Percentiles rank a stretch among this genome's conserved stretches.
Conservation (phyloP, 2,329 filamentous ascomycete species). For the Aureobasidium zeae region DNA sequence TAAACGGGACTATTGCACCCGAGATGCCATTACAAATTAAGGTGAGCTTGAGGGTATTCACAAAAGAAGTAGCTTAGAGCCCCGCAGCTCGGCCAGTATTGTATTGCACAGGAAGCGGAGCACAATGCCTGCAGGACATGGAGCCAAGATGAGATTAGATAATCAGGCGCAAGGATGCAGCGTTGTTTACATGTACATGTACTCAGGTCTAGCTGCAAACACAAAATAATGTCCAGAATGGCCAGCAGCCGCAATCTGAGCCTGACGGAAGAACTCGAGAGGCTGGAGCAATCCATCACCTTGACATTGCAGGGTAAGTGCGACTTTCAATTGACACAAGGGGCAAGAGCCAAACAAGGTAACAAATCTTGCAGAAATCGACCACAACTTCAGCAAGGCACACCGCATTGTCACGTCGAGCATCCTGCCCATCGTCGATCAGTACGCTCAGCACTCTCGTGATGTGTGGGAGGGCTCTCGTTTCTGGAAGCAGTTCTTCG, state of each 20-base stretch:
- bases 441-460: conserved; percentile 88
- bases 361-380: conserved; percentile 61
- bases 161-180: too few relatives aligned
- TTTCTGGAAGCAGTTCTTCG: conserved; percentile 99
- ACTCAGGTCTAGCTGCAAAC: too few relatives aligned
- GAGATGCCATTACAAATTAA: neutral
- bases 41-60: neutral
- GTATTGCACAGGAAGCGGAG: too few relatives aligned
- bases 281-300: conserved; percentile 92
- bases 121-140: neutral
- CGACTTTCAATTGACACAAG: neutral
- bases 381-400: conserved; percentile 94
- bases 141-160: neutral
- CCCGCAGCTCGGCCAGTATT: conserved; percentile 11
- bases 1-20: neutral
- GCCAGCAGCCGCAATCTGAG: conserved; percentile 51
- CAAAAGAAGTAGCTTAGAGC: neutral
- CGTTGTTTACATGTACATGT: too few relatives aligned
- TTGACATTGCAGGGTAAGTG: conserved; percentile 75
- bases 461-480: conserved; percentile 82
- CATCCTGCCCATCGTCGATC: conserved; percentile 86
- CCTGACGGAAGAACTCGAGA: conserved; percentile 90
- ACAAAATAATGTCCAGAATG: conserved; percentile 41
- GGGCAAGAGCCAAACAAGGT: neutral
- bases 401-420: conserved; percentile 92